phyloP scores from a whole-genome alignment of 1,284 basidiomycete species.

The Microstroma glucosiphilum region DNA sequence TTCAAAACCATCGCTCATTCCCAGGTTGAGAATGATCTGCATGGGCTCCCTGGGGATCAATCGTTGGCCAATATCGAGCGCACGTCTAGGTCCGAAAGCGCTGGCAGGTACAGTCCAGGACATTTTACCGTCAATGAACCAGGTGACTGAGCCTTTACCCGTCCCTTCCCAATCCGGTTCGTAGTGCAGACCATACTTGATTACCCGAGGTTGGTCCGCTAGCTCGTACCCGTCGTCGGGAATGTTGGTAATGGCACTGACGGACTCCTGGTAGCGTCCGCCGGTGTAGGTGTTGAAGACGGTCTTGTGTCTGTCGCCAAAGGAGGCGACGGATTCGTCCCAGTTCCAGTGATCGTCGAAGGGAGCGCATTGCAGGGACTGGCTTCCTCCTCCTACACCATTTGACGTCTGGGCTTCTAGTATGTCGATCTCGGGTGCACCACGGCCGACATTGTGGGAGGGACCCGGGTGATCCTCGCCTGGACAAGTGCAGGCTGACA shows the following conservation, averaged over 20 bases:
- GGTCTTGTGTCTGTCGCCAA: constrained; percentile 31
- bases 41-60: constrained; percentile 45
- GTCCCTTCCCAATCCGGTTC: constrained; percentile 37
- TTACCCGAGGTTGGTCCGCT: constrained; percentile 15
- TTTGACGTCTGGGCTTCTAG: constrained; percentile 57
- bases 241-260: constrained; percentile 38
- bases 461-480: constrained; percentile 40
- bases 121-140: constrained; percentile 44
- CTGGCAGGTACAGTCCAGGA: constrained; percentile 39
- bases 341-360: constrained; percentile 44
- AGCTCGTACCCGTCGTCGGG: constrained; percentile 33
- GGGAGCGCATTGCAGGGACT: constrained; percentile 49
- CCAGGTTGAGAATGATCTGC: constrained; percentile 17
- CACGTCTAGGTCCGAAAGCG: constrained; percentile 21
- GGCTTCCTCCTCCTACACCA: constrained; percentile 38
- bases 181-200: constrained; percentile 47
- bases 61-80: constrained; percentile 34
- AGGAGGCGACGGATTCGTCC: constrained; percentile 26
- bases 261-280: constrained; percentile 46
- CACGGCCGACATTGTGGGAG: constrained; percentile 39
- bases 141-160: constrained; percentile 40
- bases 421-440: constrained; percentile 49
- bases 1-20: constrained; percentile 44
- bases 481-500: constrained; percentile 38
- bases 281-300: constrained; percentile 46